These are phyloP conservation scores for Rhinocladiella similis DNA, from an alignment of 2,329 filamentous ascomycete genomes.

Conservation along the genomic window DNA sequence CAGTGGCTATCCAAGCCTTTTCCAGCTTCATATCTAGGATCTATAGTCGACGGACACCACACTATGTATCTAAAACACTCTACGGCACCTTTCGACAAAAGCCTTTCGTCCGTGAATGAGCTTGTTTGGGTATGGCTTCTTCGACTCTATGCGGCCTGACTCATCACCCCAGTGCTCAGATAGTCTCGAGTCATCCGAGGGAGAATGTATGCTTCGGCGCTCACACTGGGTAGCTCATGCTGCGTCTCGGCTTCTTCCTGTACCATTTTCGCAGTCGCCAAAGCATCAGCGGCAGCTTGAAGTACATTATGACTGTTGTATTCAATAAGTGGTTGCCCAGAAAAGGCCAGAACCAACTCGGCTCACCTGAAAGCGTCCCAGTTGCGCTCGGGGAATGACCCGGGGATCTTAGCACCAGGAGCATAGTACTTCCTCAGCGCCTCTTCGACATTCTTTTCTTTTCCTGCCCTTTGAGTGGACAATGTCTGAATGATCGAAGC, in stretches of 20 bases:
- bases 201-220: neutral
- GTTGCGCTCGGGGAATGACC: constrained; percentile 1
- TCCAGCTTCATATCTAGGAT: too few relatives aligned
- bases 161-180: neutral
- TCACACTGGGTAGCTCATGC: neutral
- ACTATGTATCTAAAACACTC: too few relatives aligned
- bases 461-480: constrained; percentile 24
- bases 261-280: neutral
- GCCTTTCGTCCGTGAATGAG: too few relatives aligned
- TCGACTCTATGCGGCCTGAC: neutral
- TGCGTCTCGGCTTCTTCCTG: neutral
- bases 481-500: constrained; percentile 31
- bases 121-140: too few relatives aligned
- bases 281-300: constrained; percentile 1
- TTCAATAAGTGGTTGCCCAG: neutral
- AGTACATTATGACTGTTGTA: neutral
- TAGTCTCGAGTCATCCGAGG: neutral
- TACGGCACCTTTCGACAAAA: too few relatives aligned
- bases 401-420: neutral
- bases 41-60: too few relatives aligned
- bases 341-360: neutral
- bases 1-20: too few relatives aligned
- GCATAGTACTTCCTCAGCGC: constrained; percentile 24
- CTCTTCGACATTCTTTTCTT: constrained; percentile 27
- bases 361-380: constrained; percentile 1